Base-by-base conservation (phyloP, 768 basidiomycete species). In the Amanita subjunquillea region DNA sequence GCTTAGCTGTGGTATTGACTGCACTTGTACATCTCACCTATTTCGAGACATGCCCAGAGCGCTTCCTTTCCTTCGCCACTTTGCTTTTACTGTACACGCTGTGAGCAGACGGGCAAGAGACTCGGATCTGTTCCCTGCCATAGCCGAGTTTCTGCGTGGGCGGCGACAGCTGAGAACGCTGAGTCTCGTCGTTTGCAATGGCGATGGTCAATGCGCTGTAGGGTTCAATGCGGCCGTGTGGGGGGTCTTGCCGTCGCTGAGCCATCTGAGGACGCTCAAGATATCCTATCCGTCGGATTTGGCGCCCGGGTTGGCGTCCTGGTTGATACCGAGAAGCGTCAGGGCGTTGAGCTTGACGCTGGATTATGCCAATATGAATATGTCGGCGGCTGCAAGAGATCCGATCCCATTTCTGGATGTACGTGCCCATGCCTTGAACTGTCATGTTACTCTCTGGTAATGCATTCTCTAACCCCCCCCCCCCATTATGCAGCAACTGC, bases 161-260 rank as follows among this genome's bases (percentile, higher is more conserved):
- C 70, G 82, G 41, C 64, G 63, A 20, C 65, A 75, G 38, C 65
- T 88, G 38, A 68, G 67, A n/a, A 76, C 76, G 0, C 72, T 86
- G 23, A 68, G 73, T 41, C 69, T 87, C 0, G 69, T 75, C 9
- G 73, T 72, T 3, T 66, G 68, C 20, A 75, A 77, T 46, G 73
- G 72, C 48, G 56, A 55, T 4, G 65, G 71, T 20, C 76, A 78
- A 57, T 69, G 69, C 55, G 69, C 73, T 6, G 71, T 82, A 8
- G 85, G 85, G 25, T 86, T 83, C 57, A 80, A 85, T 56, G 81
- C 85, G 0, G 76, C 80, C 1, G 71, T 80, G 6, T 87, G 83
- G 85, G 84, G 85, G 8, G 79, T 86, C 6, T 67, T 88, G 8
- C 84, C 84, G 0, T 74, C 74, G 4, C 64, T 88, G 23, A 63